These are phyloP conservation scores for Calonectria hongkongensis DNA, from an alignment of 2,329 filamentous ascomycete genomes.

Conservation along the genomic window DNA sequence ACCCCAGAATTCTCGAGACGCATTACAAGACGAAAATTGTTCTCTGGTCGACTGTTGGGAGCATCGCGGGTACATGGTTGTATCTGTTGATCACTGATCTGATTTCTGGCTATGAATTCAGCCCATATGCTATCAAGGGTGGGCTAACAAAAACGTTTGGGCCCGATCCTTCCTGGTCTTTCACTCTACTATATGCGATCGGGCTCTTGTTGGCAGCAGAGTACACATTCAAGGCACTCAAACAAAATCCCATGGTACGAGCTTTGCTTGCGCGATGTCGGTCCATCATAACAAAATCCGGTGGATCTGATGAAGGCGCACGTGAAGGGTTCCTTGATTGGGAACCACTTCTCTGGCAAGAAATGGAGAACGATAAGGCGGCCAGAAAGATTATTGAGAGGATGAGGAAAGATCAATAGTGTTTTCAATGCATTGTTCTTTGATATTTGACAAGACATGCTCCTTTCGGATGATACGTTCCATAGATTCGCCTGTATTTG, in stretches of 20 bases:
- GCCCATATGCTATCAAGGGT: conserved; percentile 79
- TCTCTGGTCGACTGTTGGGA: conserved; percentile 73
- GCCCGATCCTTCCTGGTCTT: conserved; percentile 80
- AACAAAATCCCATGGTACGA: not conserved
- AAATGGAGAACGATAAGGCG: conserved; percentile 69
- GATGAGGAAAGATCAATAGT: not conserved
- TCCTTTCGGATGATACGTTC: no score
- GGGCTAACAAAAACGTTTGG: conserved; percentile 82
- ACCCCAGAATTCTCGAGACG: conserved; percentile 80
- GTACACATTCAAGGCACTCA: not conserved
- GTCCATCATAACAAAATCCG: conserved; percentile 64
- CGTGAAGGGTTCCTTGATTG: conserved; percentile 67
- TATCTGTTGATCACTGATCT: conserved; percentile 85
- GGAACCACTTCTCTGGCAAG: conserved; percentile 75
- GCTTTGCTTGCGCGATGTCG: conserved; percentile 59
- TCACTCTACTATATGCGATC: not conserved
- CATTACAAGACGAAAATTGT: conserved; percentile 84
- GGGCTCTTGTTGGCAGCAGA: not conserved
- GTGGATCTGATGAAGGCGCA: conserved; percentile 63
- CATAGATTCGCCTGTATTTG: no score
- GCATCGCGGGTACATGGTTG: conserved; percentile 78
- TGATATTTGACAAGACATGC: no score
- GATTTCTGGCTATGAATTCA: conserved; percentile 73
- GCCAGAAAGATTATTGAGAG: not conserved
- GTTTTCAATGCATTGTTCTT: not conserved